Conservation (phyloP, 2,329 filamentous ascomycete genomes). For the Aspergillus puulaauensis region DNA sequence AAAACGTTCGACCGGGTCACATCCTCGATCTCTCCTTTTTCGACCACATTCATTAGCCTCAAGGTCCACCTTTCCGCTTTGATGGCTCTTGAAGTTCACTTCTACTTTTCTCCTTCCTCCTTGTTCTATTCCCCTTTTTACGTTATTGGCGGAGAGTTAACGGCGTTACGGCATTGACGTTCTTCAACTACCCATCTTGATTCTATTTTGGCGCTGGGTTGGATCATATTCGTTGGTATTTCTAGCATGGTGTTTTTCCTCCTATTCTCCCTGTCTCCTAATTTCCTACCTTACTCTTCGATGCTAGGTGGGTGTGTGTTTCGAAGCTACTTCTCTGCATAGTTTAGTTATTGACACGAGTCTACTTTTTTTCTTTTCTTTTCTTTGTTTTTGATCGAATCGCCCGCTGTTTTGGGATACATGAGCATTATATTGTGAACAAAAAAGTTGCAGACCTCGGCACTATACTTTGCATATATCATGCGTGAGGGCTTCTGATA, state of each 20-base stretch:
- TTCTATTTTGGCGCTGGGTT: slow-evolving; percentile 22
- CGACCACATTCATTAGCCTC: neutral
- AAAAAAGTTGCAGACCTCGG: slow-evolving; percentile 21
- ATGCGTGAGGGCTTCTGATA: slow-evolving; percentile 22
- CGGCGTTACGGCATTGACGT: slow-evolving; percentile 21
- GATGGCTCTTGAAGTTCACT: slow-evolving; percentile 18
- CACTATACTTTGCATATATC: slow-evolving; percentile 22
- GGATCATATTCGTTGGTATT: slow-evolving; percentile 19
- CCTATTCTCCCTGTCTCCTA: slow-evolving; percentile 2
- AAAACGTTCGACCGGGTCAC: neutral
- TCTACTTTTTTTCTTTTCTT: neutral
- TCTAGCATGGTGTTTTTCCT: slow-evolving; percentile 21
- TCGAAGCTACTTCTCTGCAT: slow-evolving; percentile 17
- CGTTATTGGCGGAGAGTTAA: slow-evolving; percentile 19
- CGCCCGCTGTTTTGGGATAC: slow-evolving; percentile 11
- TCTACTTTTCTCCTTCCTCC: slow-evolving; percentile 13
- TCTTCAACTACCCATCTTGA: slow-evolving; percentile 11
- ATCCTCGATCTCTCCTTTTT: neutral
- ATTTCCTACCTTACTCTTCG: neutral
- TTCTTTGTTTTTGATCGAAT: neutral
- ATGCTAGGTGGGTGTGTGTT: slow-evolving; percentile 12
- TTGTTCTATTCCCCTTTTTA: slow-evolving; percentile 14
- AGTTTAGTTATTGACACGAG: slow-evolving; percentile 11
- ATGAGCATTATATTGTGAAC: slow-evolving; percentile 17
- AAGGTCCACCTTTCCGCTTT: neutral